Evolutionary conservation across 1,139 yeast genomes (phyloP), one percentile per base, ranked within the genome.

Genomic region (Arxiozyma bovina): DNA sequence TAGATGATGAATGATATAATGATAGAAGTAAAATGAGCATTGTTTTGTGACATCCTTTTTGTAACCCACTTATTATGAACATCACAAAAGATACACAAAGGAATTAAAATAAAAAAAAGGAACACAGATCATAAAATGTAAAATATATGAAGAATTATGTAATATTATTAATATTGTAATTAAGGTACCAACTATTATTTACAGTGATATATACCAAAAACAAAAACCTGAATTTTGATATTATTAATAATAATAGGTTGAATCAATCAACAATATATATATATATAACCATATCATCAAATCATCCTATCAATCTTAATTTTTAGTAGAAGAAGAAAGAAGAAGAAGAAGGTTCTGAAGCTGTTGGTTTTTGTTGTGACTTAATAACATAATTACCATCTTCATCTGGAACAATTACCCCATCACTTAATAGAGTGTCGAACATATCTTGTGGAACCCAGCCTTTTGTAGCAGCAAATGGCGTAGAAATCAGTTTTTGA

Each of bases 391-490:
- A 78, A 60, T 77, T 73, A 23, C 83, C 83, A 49, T 73, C 70
- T 20, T 71, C 75, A 23, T 72, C 67, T 58, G 76, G 72, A 53
- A 70, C 74, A 53, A 91, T 74, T 55, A 85, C 75, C 0, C 93
- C 94, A 60, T 83, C 83, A 22, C 80, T 81, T 49, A 80, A 71
- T 61, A 89, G 76, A 55, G 80, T 79, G 48, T 81, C 85, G 67
- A 91, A 90, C 85, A 89, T 81, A 66, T 89, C 96, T 68, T 88
- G 96, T 27, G 98, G 96, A 56, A 93, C 79, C 96, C 97, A 91
- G 6, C 96, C 96, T 55, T 88, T 87, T 43, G 97, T 87, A 51
- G 94, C 94, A 42, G 88, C 84, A 70, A 90, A 90, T 50, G 97
- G 97, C 54, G 83, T 79, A 8, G 82, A 76, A 43, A 85, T 78